A percentile compares a stretch with the other conserved stretches of the same genome.
Evolutionary conservation across 805 yeast species (phyloP).

Genomic region (Torulaspora delbrueckii): DNA sequence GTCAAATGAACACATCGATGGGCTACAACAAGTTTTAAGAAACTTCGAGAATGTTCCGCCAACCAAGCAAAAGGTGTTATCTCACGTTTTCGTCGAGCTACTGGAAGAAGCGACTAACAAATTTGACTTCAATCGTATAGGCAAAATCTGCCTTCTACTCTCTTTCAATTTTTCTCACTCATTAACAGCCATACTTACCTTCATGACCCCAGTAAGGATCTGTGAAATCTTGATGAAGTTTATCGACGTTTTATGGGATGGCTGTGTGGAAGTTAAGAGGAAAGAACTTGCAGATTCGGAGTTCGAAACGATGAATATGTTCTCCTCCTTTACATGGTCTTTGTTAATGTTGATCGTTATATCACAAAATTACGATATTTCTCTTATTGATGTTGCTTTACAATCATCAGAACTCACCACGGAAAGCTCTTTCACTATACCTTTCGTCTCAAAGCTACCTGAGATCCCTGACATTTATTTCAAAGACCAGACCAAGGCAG

Average conservation of each 20-base stretch:
- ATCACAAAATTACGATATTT: constrained; percentile 38
- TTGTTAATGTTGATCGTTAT: constrained; percentile 43
- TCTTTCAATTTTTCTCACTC: constrained; percentile 38
- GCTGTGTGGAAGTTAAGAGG: constrained; percentile 10
- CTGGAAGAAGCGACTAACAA: constrained; percentile 37
- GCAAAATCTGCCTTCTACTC: constrained; percentile 50
- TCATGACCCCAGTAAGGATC: constrained; percentile 42
- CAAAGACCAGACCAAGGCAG: constrained; percentile 28
- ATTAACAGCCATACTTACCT: constrained; percentile 43
- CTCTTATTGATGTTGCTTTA: constrained; percentile 28
- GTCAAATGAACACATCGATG: constrained; percentile 51
- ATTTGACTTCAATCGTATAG: constrained; percentile 42
- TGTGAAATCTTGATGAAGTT: constrained; percentile 45
- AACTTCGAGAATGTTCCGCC: constrained; percentile 45
- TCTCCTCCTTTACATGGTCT: constrained; percentile 62
- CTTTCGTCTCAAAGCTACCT: constrained; percentile 26
- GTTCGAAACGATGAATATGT: constrained; percentile 58
- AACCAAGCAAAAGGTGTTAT: constrained; percentile 42
- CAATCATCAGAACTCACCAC: constrained; percentile 16
- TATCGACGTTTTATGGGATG: constrained; percentile 44
- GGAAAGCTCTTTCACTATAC: constrained; percentile 32
- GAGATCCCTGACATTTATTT: constrained; percentile 22
- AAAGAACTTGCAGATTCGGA: constrained; percentile 37
- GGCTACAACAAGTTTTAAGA: constrained; percentile 46
- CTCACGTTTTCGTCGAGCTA: constrained; percentile 36